Evolutionary conservation across 768 basidiomycete genomes (phyloP).

Genomic region (Tricholoma flavovirens): DNA sequence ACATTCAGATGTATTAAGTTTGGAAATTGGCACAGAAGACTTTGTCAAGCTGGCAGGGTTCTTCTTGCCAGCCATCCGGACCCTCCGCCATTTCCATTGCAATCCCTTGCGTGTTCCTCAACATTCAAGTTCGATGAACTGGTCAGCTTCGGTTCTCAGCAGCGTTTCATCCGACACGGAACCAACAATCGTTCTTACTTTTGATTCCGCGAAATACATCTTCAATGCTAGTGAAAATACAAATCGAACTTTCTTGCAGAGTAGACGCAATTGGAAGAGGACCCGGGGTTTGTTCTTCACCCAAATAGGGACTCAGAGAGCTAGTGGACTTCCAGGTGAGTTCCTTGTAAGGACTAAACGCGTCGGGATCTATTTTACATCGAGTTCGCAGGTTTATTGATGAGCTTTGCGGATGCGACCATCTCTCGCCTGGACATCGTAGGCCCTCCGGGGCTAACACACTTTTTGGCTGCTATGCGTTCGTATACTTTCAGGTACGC

Average conservation of each 20-base stretch:
- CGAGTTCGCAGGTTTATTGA: conserved; percentile 51
- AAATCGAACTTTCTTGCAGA: conserved; percentile 67
- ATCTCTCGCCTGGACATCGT: conserved; percentile 51
- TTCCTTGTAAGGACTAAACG: neutral
- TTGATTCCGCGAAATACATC: conserved; percentile 76
- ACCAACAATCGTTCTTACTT: conserved; percentile 67
- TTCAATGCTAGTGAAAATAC: conserved; percentile 87
- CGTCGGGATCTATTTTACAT: conserved; percentile 1
- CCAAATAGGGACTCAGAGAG: conserved; percentile 52
- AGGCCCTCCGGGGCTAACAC: conserved; percentile 71
- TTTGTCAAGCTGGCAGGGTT: conserved; percentile 1
- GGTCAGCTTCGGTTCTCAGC: conserved; percentile 59
- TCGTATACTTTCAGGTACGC: conserved; percentile 61
- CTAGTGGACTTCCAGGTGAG: conserved; percentile 70
- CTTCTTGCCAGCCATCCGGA: neutral
- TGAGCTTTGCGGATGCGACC: conserved; percentile 74
- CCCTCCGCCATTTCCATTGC: neutral
- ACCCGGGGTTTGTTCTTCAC: conserved; percentile 71
- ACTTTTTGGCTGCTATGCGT: conserved; percentile 68
- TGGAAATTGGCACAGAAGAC: neutral
- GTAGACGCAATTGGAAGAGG: conserved; percentile 58
- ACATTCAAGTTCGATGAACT: conserved; percentile 36
- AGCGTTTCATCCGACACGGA: conserved; percentile 71
- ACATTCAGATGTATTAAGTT: neutral
- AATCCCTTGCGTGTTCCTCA: neutral